phyloP scores from a whole-genome alignment of 2,329 filamentous ascomycete species.

The Neophaeococcomyces aloes region DNA sequence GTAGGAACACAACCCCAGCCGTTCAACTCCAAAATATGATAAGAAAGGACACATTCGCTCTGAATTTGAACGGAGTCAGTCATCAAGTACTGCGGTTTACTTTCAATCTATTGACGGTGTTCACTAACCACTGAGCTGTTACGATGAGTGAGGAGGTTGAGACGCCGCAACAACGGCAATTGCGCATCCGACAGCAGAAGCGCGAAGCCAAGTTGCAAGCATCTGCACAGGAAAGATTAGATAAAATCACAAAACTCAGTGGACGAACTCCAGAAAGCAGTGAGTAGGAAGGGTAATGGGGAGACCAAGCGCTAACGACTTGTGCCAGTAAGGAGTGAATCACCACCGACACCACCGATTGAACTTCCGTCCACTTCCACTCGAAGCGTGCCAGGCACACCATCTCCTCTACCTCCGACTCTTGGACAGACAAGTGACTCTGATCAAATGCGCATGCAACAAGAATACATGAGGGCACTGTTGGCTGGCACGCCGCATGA shows the following conservation, averaged over 20 bases:
- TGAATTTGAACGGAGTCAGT: no score
- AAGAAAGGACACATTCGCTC: no score
- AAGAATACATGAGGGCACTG: slow-evolving; percentile 28
- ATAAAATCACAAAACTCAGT: slow-evolving; percentile 52
- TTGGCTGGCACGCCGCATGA: slow-evolving; percentile 16
- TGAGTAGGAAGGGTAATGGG: slow-evolving; percentile 18
- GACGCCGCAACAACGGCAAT: slow-evolving; percentile 40
- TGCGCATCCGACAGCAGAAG: slow-evolving; percentile 52
- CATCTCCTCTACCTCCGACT: slow-evolving; percentile 14
- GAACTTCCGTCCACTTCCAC: slow-evolving; percentile 20
- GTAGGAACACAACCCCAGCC: no score
- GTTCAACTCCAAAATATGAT: no score
- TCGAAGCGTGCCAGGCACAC: slow-evolving; percentile 6
- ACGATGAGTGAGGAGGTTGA: slow-evolving; percentile 27
- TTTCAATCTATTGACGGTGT: background rate
- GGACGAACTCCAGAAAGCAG: slow-evolving; percentile 38
- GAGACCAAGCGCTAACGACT: slow-evolving; percentile 4
- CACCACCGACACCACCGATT: slow-evolving; percentile 24
- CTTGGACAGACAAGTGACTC: slow-evolving; percentile 17
- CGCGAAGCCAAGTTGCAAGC: slow-evolving; percentile 52
- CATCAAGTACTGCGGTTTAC: no score
- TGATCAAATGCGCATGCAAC: slow-evolving; percentile 29
- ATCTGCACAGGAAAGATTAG: slow-evolving; percentile 47
- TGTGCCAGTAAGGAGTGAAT: slow-evolving; percentile 21
- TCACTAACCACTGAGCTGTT: background rate